Base-by-base conservation (phyloP, 768 basidiomycete species). In the Tricholoma bakamatsutake region DNA sequence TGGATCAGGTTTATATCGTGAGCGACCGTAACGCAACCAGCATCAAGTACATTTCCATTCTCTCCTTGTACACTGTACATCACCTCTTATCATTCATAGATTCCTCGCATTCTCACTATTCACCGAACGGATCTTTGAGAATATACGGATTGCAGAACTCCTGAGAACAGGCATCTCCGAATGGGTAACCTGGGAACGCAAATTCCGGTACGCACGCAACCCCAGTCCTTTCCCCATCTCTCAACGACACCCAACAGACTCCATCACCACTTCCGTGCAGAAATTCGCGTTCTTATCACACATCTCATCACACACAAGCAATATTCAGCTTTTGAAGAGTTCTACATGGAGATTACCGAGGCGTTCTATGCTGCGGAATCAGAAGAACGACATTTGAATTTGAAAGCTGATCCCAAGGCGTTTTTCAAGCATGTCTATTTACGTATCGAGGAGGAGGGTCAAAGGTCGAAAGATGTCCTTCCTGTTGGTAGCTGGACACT, bases 1-100 rank as follows among this genome's bases (percentile, higher is more conserved):
- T 93, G 50, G 89, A 93, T 64, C 81, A 87, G 63, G 75, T 77
- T 0, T 90, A 84, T 59, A 75, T 89, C 9, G 62, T 66, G 0
- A 70, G 72, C 39, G 68, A 76, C 31, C 69, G 71, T 27, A 67
- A 71, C 11, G 54, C 73, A 12, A 61, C 62, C 7, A 70, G 67
- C 12, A 77, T 85, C 46, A 76, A 69, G 88, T 87, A 59, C 21
- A 24, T 18, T 75, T 66, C 51, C 24, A 33, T 24, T 4, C 13
- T 30, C 5, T 42, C 31, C 18, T 11, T 24, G 4, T 21, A 11
- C 6, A n/a, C 6, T 24, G 4, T 21, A 11, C 6, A n/a, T 18
- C 24, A 35, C 18, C 27, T 10, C 7, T 31, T 53, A 28, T 55
- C 47, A 52, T 30, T 9, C 2, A 15, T 30, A 31, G 54, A n/a